Base-by-base conservation (phyloP, 2,329 filamentous ascomycete species). In the Aureobasidium namibiae region DNA sequence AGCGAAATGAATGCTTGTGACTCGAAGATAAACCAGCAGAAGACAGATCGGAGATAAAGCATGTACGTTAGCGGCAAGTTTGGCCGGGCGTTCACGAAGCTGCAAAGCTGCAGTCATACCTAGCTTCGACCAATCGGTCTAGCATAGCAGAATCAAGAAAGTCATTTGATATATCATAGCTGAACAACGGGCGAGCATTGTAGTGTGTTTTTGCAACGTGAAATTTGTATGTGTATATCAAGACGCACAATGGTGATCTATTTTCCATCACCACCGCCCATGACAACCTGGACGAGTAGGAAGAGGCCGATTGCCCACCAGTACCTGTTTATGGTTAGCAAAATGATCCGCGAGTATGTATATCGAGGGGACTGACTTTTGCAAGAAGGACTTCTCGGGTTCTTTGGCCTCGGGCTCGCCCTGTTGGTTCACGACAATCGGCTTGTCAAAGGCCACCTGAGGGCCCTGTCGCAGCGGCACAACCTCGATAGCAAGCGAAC, bases 351-450 rank as follows among this genome's bases (percentile, higher is more conserved):
- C 4, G 7, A 42, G 39, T 0, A 11, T 14, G 10, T 18, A 49
- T 31, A 2, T 53, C n/a, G 71, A 29, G 23, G 8, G 9, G 7
- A 45, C 75, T 65, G 64, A 79, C 76, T 80, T 80, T 65, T 80
- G 77, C 63, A 80, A 67, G 63, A 80, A 79, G 3, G 70, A 71
- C 72, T 79, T 79, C 67, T 80, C 75, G 9, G 71, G 71, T 66
- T 77, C 75, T 63, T 75, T 67, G 5, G 71, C 67, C 16, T 68
- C 74, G 52, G 84, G 75, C 63, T 74, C 76, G 0, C 84, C 83
- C 49, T 78, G 75, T 29, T 80, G 78, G 65, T 82, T 82, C 63
- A 82, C 72, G 56, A 81, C 72, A 53, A 82, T 77, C 0, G 82
- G 81, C 48, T 78, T 82, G 61, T 82, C 79, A 66, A 80, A 63